Evolutionary conservation across 2,329 filamentous ascomycete genomes (phyloP).

Genomic region (Clarireedia monteithiana): DNA sequence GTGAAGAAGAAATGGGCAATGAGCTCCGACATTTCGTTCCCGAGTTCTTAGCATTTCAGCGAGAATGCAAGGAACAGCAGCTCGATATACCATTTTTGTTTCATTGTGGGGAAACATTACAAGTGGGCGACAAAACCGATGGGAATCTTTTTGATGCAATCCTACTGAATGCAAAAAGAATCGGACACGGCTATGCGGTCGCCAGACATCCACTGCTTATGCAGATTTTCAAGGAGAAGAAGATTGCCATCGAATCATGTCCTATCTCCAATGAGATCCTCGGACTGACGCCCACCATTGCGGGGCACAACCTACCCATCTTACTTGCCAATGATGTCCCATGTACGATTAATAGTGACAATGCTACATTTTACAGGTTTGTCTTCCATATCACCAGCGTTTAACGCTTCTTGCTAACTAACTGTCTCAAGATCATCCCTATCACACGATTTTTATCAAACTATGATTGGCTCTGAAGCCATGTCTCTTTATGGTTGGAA

Average conservation of each 20-base stretch:
- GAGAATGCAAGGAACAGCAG: slow-evolving; percentile 38
- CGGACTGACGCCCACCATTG: slow-evolving; percentile 57
- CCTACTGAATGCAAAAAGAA: slow-evolving; percentile 56
- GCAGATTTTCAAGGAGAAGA: slow-evolving; percentile 52
- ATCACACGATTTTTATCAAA: slow-evolving; percentile 71
- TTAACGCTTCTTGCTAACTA: slow-evolving; percentile 9
- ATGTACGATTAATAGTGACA: slow-evolving; percentile 68
- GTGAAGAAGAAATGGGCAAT: slow-evolving; percentile 55
- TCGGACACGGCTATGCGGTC: slow-evolving; percentile 67
- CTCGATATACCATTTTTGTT: slow-evolving; percentile 65
- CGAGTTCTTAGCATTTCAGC: slow-evolving; percentile 49
- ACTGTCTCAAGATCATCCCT: slow-evolving; percentile 50
- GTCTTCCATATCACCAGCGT: slow-evolving; percentile 11
- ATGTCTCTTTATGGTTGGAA: slow-evolving; percentile 67
- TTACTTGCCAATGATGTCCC: slow-evolving; percentile 65
- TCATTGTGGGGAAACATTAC: slow-evolving; percentile 69
- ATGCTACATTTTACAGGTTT: slow-evolving; percentile 64
- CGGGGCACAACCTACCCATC: slow-evolving; percentile 59
- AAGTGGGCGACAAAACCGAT: slow-evolving; percentile 55
- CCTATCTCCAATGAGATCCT: slow-evolving; percentile 72
- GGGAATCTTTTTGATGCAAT: slow-evolving; percentile 64
- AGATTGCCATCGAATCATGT: slow-evolving; percentile 66
- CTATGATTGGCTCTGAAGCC: slow-evolving; percentile 58
- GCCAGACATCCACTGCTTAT: slow-evolving; percentile 60
- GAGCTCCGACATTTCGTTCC: slow-evolving; percentile 49